These are phyloP conservation scores for Candida golubevii DNA, from an alignment of 805 yeast genomes.

Conservation along the genomic window DNA sequence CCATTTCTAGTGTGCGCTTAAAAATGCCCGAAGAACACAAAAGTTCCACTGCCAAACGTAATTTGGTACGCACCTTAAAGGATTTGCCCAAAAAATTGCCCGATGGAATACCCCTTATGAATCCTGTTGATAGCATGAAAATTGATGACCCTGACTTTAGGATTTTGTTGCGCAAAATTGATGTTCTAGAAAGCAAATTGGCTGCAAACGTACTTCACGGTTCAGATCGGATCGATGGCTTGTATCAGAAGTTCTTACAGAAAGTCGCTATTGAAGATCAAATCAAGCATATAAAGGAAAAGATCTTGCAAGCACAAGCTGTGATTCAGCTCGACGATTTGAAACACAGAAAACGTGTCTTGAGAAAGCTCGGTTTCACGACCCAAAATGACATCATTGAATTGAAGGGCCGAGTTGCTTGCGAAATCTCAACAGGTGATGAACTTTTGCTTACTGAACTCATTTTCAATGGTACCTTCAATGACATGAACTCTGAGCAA, in stretches of 20 bases:
- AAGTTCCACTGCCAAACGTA: constrained; percentile 51
- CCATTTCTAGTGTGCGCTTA: constrained; percentile 76
- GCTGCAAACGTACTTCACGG: constrained; percentile 63
- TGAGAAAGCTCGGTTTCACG: constrained; percentile 87
- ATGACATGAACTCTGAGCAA: constrained; percentile 81
- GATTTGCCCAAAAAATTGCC: constrained; percentile 84
- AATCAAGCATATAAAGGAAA: constrained; percentile 54
- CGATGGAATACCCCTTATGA: constrained; percentile 86
- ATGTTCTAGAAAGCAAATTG: constrained; percentile 73
- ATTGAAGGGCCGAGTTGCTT: constrained; percentile 94
- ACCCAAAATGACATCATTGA: constrained; percentile 87
- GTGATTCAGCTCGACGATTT: constrained; percentile 92
- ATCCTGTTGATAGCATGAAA: constrained; percentile 90
- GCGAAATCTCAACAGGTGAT: constrained; percentile 91
- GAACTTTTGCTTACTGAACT: constrained; percentile 84
- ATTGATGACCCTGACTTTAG: constrained; percentile 79
- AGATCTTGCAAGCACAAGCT: constrained; percentile 80
- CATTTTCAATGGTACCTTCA: constrained; percentile 92
- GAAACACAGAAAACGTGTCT: constrained; percentile 86
- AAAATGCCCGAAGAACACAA: constrained; percentile 75
- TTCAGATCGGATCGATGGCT: constrained; percentile 54
- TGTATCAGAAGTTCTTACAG: constrained; percentile 60
- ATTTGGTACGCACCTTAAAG: constrained; percentile 62
- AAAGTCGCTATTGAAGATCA: constrained; percentile 61
- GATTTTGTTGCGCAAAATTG: constrained; percentile 68